Percentiles rank a stretch among this genome's conserved stretches.
Conservation (phyloP, 2,329 filamentous ascomycete species). For the Cercospora beticola region DNA sequence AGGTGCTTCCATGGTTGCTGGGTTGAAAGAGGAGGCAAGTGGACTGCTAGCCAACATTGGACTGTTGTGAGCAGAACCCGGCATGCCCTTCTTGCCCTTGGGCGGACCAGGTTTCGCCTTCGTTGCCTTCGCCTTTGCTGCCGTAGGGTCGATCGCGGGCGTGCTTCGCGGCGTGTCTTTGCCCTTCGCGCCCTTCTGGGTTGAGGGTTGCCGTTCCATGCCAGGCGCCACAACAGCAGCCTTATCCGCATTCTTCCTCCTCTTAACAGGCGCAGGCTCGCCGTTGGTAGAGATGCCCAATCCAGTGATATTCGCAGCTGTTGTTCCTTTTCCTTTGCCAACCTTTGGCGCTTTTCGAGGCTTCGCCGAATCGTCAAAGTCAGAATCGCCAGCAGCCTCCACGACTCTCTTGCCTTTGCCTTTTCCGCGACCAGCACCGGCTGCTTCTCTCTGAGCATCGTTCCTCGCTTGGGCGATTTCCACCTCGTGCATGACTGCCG, state of each 20-base stretch:
- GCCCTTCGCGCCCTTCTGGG: conserved; percentile 35
- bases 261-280: conserved; percentile 69
- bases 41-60: conserved; percentile 50
- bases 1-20: conserved; percentile 72
- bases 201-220: conserved; percentile 69
- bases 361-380: conserved; percentile 65
- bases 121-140: conserved; percentile 73
- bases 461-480: conserved; percentile 79
- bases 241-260: conserved; percentile 80
- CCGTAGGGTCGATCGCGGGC: conserved; percentile 61
- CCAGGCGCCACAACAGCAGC: conserved; percentile 43
- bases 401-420: conserved; percentile 63
- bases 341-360: conserved; percentile 64
- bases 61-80: conserved; percentile 36
- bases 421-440: conserved; percentile 56
- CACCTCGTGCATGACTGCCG: conserved; percentile 73
- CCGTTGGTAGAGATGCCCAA: conserved; percentile 65
- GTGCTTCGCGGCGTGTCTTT: conserved; percentile 67
- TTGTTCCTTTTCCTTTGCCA: conserved; percentile 63
- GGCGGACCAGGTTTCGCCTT: conserved; percentile 64
- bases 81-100: conserved; percentile 75
- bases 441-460: conserved; percentile 67
- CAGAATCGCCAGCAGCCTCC: conserved; percentile 68
- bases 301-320: conserved; percentile 44
- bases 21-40: conserved; percentile 53